phyloP scores from a whole-genome alignment of 108 stramenopile species.

The Cyclostephanos invisitatus region DNA sequence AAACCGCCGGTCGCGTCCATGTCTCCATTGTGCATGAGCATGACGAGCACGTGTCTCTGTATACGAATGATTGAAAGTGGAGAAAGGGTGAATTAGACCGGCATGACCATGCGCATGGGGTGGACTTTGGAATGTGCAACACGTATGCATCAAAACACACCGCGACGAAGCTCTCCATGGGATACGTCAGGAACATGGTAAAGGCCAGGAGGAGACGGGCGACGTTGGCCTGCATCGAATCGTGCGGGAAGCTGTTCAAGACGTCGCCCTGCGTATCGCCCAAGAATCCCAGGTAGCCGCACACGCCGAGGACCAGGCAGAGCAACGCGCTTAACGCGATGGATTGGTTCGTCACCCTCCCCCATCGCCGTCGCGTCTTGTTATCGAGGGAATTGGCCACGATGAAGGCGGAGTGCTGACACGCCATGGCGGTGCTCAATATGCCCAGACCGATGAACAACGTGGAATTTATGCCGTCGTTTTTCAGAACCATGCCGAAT shows the following conservation, averaged over 20 bases:
- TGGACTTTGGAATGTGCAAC: too few relatives aligned
- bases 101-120: too few relatives aligned
- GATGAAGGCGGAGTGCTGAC: conserved; percentile 88
- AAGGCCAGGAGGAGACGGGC: conserved; percentile 70
- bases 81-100: too few relatives aligned
- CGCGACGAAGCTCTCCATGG: conserved; percentile 83
- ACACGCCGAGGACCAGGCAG: conserved; percentile 63
- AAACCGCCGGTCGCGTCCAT: conserved; percentile 59
- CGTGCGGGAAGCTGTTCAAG: conserved; percentile 74
- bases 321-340: conserved; percentile 49
- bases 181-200: conserved; percentile 87
- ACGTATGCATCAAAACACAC: too few relatives aligned
- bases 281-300: conserved; percentile 80
- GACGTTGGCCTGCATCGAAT: conserved; percentile 54
- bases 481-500: conserved; percentile 52
- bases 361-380: conserved; percentile 61
- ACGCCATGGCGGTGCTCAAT: conserved; percentile 78
- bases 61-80: too few relatives aligned
- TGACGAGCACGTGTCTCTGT: conserved; percentile 65
- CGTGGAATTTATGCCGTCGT: conserved; percentile 57
- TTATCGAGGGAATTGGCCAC: conserved; percentile 62
- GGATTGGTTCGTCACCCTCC: conserved; percentile 59
- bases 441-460: conserved; percentile 87
- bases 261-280: conserved; percentile 77
- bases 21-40: conserved; percentile 70